phyloP scores from a whole-genome alignment of 2,329 filamentous ascomycete species.

The Pochonia chlamydosporia region DNA sequence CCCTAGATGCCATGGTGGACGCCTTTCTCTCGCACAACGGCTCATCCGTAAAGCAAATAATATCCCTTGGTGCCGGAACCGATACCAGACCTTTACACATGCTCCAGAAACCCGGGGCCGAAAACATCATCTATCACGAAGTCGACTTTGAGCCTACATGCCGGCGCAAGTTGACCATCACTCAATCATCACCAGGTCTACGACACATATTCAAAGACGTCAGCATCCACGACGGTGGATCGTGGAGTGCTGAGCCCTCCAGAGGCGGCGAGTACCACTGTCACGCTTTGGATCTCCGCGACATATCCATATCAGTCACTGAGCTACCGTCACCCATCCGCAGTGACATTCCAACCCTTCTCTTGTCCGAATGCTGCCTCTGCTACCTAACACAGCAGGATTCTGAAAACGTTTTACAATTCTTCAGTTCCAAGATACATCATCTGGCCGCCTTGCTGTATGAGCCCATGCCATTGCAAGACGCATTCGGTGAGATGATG shows the following conservation, averaged over 20 bases:
- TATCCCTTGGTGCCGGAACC: conserved; percentile 89
- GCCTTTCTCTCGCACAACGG: conserved; percentile 54
- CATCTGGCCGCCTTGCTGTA: conserved; percentile 66
- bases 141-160: conserved; percentile 79
- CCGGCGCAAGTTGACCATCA: conserved; percentile 54
- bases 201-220: conserved; percentile 32
- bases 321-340: conserved; percentile 28
- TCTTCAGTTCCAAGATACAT: conserved; percentile 51
- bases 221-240: conserved; percentile 21
- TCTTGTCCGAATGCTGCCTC: conserved; percentile 93
- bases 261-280: conserved; percentile 42
- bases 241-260: conserved; percentile 37
- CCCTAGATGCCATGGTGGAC: conserved; percentile 71
- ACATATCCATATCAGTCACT: conserved; percentile 30
- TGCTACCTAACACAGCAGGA: conserved; percentile 71
- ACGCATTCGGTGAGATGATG: conserved; percentile 90
- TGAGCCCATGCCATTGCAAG: conserved; percentile 78
- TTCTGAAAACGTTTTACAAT: conserved; percentile 58
- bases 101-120: conserved; percentile 37
- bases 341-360: conserved; percentile 64
- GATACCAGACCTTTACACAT: conserved; percentile 85
- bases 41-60: conserved; percentile 59
- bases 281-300: conserved; percentile 67
- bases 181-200: conserved; percentile 40
- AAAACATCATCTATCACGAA: conserved; percentile 73